Conservation (phyloP, 2,329 filamentous ascomycete species). For the Xylariaceae sp. region DNA sequence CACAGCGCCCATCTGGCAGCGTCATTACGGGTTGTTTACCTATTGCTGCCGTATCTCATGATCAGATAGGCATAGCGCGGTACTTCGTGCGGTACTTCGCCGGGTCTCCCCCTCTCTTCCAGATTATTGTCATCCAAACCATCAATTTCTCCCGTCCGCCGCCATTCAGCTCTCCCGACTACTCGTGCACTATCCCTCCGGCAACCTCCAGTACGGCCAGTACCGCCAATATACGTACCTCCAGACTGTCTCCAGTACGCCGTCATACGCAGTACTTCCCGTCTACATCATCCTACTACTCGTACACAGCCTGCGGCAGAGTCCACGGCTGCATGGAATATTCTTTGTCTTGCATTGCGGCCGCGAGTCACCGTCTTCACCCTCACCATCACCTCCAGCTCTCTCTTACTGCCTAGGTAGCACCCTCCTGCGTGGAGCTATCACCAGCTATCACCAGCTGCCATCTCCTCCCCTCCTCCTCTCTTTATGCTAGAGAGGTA, state of each 20-base stretch:
- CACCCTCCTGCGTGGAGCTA: too few relatives aligned
- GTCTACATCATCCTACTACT: background rate
- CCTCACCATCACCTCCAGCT: too few relatives aligned
- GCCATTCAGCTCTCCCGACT: conserved; percentile 8
- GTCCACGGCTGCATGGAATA: conserved; percentile 14
- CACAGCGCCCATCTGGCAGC: background rate
- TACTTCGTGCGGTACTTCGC: background rate
- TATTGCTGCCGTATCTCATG: background rate
- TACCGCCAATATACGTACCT: background rate
- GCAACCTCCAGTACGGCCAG: background rate
- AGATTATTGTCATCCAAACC: conserved; percentile 1
- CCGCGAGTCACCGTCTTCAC: background rate
- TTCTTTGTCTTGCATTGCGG: conserved; percentile 6
- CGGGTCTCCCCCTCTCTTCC: conserved; percentile 10
- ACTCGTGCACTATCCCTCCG: background rate
- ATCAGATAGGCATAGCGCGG: background rate
- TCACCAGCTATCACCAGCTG: background rate
- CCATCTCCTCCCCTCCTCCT: conserved; percentile 7
- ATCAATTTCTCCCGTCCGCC: conserved; percentile 6
- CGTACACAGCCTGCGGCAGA: conserved; percentile 1
- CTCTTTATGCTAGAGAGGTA: background rate
- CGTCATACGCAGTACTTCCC: too few relatives aligned
- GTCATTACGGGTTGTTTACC: conserved; percentile 7
- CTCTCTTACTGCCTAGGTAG: too few relatives aligned
- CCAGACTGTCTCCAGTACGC: background rate